A percentile compares a stretch with the other conserved stretches of the same genome.
Conservation (phyloP, 2,329 filamentous ascomycete genomes). For the Corynespora cassiicola region DNA sequence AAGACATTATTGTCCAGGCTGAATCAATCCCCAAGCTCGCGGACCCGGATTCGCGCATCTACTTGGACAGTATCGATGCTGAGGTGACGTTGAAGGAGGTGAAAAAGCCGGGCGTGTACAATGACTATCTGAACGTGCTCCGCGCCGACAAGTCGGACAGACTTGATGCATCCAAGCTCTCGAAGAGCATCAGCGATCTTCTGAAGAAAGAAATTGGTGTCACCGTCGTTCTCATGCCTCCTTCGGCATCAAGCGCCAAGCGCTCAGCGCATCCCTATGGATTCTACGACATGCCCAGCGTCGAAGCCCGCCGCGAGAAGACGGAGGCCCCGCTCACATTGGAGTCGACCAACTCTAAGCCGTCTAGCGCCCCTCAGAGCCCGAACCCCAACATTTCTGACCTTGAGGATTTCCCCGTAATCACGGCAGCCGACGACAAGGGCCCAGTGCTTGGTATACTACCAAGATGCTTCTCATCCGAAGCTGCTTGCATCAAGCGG, state of each 20-base stretch:
- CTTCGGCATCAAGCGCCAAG: slow-evolving; percentile 35
- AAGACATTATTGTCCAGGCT: slow-evolving; percentile 44
- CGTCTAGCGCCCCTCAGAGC: slow-evolving; percentile 24
- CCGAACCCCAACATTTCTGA: slow-evolving; percentile 25
- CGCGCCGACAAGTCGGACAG: slow-evolving; percentile 27
- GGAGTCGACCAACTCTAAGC: slow-evolving; percentile 23
- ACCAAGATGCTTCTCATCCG: slow-evolving; percentile 76
- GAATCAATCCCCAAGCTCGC: slow-evolving; percentile 32
- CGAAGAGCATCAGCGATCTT: slow-evolving; percentile 20
- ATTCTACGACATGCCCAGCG: slow-evolving; percentile 33
- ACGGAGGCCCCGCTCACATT: slow-evolving; percentile 39
- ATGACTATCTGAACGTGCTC: slow-evolving; percentile 33
- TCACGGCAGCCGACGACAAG: slow-evolving; percentile 25
- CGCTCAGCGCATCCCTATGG: slow-evolving; percentile 43
- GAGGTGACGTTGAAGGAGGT: slow-evolving; percentile 24
- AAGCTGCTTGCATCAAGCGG: slow-evolving; percentile 69
- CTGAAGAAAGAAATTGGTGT: too few species aligned
- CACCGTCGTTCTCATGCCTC: slow-evolving; percentile 48
- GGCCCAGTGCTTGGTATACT: slow-evolving; percentile 60
- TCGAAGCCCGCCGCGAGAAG: slow-evolving; percentile 34
- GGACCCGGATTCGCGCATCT: slow-evolving; percentile 34
- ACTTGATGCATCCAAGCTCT: slow-evolving; percentile 18
- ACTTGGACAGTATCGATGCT: slow-evolving; percentile 29
- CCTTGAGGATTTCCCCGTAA: slow-evolving; percentile 35
- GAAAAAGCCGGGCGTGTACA: slow-evolving; percentile 27